These are phyloP conservation scores for Hemisphaericaspora xylofermentans DNA, from an alignment of 1,139 yeast genomes.

Conservation along the genomic window DNA sequence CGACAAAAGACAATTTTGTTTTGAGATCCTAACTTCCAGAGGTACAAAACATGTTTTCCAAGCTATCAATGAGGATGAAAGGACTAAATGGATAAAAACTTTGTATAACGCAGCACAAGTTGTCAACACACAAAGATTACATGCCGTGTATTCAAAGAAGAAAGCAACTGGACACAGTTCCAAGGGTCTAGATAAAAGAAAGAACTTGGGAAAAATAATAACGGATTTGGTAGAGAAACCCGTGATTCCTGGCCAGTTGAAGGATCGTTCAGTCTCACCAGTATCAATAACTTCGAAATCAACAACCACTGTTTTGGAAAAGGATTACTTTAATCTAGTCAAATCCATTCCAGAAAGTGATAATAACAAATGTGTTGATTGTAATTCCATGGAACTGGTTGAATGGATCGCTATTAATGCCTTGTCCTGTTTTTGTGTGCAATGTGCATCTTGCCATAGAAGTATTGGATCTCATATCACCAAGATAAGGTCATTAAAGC, in stretches of 20 bases:
- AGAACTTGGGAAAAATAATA: slow-evolving; percentile 12
- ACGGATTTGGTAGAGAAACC: slow-evolving; percentile 18
- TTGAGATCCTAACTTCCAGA: slow-evolving; percentile 72
- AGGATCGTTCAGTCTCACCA: slow-evolving; percentile 32
- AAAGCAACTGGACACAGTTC: slow-evolving; percentile 1
- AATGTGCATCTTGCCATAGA: slow-evolving; percentile 68
- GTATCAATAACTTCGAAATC: slow-evolving; percentile 31
- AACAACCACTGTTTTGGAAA: slow-evolving; percentile 21
- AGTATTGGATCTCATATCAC: slow-evolving; percentile 53
- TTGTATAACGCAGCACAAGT: slow-evolving; percentile 51
- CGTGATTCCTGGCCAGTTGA: slow-evolving; percentile 18
- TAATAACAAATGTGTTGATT: slow-evolving; percentile 75
- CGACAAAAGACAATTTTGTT: slow-evolving; percentile 57
- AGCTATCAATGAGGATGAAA: slow-evolving; percentile 69
- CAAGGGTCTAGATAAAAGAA: slow-evolving; percentile 11
- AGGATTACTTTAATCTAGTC: slow-evolving; percentile 43
- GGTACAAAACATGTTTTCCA: slow-evolving; percentile 76
- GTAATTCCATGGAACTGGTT: slow-evolving; percentile 62
- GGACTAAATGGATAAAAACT: slow-evolving; percentile 67
- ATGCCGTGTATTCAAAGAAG: slow-evolving; percentile 2
- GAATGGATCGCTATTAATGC: slow-evolving; percentile 89
- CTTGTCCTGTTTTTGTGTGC: slow-evolving; percentile 72
- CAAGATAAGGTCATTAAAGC: slow-evolving; percentile 48
- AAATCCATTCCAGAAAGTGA: slow-evolving; percentile 48
- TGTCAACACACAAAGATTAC: slow-evolving; percentile 30